Base-by-base conservation (phyloP, 1,139 yeast genomes). In the Pichia sp. region DNA sequence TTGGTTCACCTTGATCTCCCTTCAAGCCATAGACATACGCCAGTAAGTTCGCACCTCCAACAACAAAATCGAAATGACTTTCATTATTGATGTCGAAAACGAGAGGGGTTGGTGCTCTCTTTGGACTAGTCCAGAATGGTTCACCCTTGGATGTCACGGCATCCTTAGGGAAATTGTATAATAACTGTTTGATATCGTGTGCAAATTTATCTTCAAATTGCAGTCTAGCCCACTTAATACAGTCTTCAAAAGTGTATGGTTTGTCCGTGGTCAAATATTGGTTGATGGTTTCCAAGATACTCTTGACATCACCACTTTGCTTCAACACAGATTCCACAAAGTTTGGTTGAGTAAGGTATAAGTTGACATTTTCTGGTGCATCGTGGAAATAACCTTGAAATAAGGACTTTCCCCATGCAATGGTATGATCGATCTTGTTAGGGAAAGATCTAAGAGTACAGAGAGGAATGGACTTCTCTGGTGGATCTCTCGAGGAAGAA, bases 361-460 rank as follows among this genome's bases (percentile, higher is more conserved):
- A 64, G 60, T 91, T 91, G 40, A 88, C 97, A 52, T 87, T 86
- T 61, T 86, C 96, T 19, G 96, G 93, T 20, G 88, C 74, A 45
- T 91, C 96, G 28, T 77, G 71, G 60, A 91, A 91, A 57, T 77
- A 85, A n/a, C 93, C 96, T 67, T 84, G 94, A 71, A 91, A 91
- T 53, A 87, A 69, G 17, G 88, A 79, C 65, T 93, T 91, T 18
- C 97, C 95, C 99, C 99, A 91, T 12, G 98, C 97, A 64, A 91
- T 91, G 1, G 99, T 93, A 57, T 91, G 99, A 57, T 91, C 99
- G 53, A 91, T 91, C 63, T 88, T 91, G 62, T 87, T 86, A 40
- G 99, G 99, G 78, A 91, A 91, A 7, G 95, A 84, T 63, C 97
- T 78, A 56, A 91, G 71, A 8, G 99, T 91, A 72, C 99, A 91